Evolutionary conservation across 176 grass and related monocot genomes (phyloP), one percentile per base, ranked within the genome.

Genomic region (Typha latifolia): DNA sequence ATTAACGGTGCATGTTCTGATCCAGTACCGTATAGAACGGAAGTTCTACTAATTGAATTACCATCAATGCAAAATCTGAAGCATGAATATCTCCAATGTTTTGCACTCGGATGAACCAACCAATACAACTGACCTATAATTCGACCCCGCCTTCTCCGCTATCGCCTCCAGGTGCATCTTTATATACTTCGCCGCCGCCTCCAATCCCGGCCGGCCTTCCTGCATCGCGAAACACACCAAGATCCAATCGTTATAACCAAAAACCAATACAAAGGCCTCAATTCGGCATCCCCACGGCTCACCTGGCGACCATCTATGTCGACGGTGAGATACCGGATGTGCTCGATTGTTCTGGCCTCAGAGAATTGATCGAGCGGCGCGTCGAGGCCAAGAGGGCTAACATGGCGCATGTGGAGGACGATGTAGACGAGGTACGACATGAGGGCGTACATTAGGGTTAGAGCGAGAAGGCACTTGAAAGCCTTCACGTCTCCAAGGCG

Each of bases 381-480:
- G 72, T 84, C 80, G 62, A 52, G 13, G 8, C 67, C 83, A 29
- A 97, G 83, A 18, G 93, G 93, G 47, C 68, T 14, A 56, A 97
- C 88, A 72, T 97, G 93, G 74, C 81, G 83, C 85, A 86, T 97
- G 80, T 97, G 85, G 71, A 91, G 77, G 80, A 80, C 75, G 68
- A 49, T 63, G 80, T 92, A 89, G 32, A 69, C 81, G 47, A 89
- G 16, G 74, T 73, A 66, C 14, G 93, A 89, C 72, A 88, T 71
- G 69, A 67, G 48, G n/a, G 57, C 88, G 85, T 84, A 97, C 56
- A 97, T 74, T n/a, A 70, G 52, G 0, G 73, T 78, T 19, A 97
- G 85, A 68, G 65, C 79, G 66, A 97, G 77, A 29, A 97, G 81
- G 77, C 84, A 82, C 69, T 49, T 80, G 75, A 49, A 75, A 11